A percentile compares a stretch with the other conserved stretches of the same genome.
These are phyloP conservation scores for Scleroderma bovista DNA, from an alignment of 768 basidiomycete genomes.

Conservation along the genomic window DNA sequence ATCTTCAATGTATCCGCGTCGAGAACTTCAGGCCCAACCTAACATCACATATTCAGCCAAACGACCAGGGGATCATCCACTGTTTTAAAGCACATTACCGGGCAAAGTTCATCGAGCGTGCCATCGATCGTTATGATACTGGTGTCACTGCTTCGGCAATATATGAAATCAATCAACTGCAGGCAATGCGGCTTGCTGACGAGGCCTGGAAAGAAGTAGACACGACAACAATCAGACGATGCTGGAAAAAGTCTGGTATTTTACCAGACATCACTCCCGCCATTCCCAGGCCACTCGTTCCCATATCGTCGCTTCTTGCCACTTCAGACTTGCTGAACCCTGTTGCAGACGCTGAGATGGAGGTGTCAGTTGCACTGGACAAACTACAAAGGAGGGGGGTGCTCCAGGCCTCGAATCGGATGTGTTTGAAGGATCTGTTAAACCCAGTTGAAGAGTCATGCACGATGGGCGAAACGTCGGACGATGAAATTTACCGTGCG, in stretches of 20 bases:
- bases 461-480: not conserved
- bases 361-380: not conserved
- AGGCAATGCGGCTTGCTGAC: slow-evolving; percentile 33
- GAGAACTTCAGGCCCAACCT: slow-evolving; percentile 26
- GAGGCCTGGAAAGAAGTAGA: slow-evolving; percentile 10
- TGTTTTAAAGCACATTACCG: slow-evolving; percentile 26
- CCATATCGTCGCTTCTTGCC: not conserved
- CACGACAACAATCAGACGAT: slow-evolving; percentile 30
- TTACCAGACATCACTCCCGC: slow-evolving; percentile 11
- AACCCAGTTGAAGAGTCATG: not conserved
- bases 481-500: not conserved
- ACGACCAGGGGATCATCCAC: slow-evolving; percentile 31
- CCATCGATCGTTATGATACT: slow-evolving; percentile 26
- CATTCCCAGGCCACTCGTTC: no score
- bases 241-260: slow-evolving; percentile 35
- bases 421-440: not conserved
- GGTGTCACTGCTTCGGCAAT: slow-evolving; percentile 28
- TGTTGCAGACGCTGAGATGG: no score
- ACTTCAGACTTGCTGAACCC: not conserved
- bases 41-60: slow-evolving; percentile 32
- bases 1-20: slow-evolving; percentile 21
- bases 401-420: not conserved
- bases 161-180: slow-evolving; percentile 34
- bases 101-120: slow-evolving; percentile 18
- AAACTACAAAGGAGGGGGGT: not conserved